phyloP scores from a whole-genome alignment of 495 filamentous ascomycete genomes.

The Penicillium cataractarum region DNA sequence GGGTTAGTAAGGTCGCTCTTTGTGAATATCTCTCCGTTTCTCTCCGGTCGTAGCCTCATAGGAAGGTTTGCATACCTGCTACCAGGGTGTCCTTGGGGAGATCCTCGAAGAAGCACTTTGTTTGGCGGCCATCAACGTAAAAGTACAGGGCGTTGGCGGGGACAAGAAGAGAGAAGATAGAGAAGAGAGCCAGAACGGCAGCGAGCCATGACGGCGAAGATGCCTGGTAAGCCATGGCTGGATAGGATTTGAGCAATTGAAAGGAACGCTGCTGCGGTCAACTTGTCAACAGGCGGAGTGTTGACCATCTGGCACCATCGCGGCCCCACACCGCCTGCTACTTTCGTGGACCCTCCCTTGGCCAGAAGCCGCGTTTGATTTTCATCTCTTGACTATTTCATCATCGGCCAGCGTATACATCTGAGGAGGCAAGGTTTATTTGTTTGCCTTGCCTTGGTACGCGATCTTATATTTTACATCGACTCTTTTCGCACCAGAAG shows the following conservation, averaged over 20 bases:
- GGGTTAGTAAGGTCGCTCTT: not conserved
- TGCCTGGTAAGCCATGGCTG: constrained; percentile 39
- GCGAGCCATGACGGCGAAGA: constrained; percentile 47
- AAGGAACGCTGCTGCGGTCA: constrained; percentile 19
- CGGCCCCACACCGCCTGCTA: constrained; percentile 28
- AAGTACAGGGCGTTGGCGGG: constrained; percentile 88
- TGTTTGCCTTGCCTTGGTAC: not conserved
- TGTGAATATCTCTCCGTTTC: too few relatives aligned
- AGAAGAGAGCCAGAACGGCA: constrained; percentile 39
- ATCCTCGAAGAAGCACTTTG: constrained; percentile 93
- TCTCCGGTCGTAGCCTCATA: not conserved
- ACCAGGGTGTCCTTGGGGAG: constrained; percentile 97
- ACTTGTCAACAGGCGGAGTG: constrained; percentile 25
- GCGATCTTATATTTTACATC: not conserved
- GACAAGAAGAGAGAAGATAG: constrained; percentile 49
- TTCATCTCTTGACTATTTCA: constrained; percentile 20
- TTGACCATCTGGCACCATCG: constrained; percentile 25
- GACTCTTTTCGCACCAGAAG: constrained; percentile 7
- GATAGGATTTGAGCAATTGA: constrained; percentile 17
- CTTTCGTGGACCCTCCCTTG: constrained; percentile 22
- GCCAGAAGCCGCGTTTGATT: constrained; percentile 23
- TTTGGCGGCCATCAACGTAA: constrained; percentile 80
- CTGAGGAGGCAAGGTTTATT: not conserved
- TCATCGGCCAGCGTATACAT: constrained; percentile 1
- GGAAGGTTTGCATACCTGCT: constrained; percentile 66